Base-by-base conservation (phyloP, 768 basidiomycete genomes). In the Leccinum longicurvipes region DNA sequence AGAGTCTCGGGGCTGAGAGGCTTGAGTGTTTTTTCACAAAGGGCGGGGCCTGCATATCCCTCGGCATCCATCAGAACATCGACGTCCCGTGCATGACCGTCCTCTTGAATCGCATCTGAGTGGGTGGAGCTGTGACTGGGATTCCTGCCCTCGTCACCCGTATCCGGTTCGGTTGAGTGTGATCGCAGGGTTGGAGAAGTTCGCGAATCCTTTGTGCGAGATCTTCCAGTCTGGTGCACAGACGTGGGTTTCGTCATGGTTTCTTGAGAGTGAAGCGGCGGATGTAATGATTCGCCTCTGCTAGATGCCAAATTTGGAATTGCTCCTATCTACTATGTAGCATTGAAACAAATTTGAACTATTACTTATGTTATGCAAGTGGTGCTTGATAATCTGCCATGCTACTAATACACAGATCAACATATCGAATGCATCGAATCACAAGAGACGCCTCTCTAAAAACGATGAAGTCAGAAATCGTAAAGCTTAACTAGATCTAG, bases 1-100 rank as follows among this genome's bases (percentile, higher is more conserved):
- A 93, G 77, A 7, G 86, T 88, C 68, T 91, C 88, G 6, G 80
- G 77, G 3, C 86, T 89, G 48, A 93, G 73, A 0, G 89, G 89
- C 64, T 89, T 86, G 54, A 92, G 79, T 4, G 79, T 76, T 68
- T 83, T 84, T 49, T 60, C 48, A 15, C 71, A 64, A 10, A 17
- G 24, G 15, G 11, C 21, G 32, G 81, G 81, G 0, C 80, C 85
- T 31, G 82, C 71, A 58, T 84, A 85, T 6, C 85, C 85, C 55
- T 81, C 78, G 1, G 68, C 76, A 59, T 83, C 77, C 81, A 84
- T 84, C 66, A 57, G 27, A 42, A 50, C 54, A 9, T 45, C 52
- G 10, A n/a, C 73, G 19, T 77, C 29, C 17, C 61, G 63, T 19
- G 57, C 56, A 9, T 64, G 67, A 29, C 67, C 68, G 14, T 69